Evolutionary conservation across 441 rosid species (phyloP), one percentile per base, ranked within the genome.

Genomic region (Capsella rubella): DNA sequence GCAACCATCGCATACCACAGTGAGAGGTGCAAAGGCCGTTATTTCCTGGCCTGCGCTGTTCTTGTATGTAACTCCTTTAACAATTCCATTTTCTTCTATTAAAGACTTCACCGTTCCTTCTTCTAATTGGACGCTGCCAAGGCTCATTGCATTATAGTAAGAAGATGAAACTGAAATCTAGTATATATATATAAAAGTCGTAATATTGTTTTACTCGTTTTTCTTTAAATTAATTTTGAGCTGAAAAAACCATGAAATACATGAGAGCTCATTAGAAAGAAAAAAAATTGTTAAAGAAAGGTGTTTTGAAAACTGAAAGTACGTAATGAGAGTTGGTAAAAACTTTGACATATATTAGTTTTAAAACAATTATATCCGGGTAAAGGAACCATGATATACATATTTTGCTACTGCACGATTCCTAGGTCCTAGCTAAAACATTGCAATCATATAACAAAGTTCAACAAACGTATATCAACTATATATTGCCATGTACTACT

Each of bases 1-100:
- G 83, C 95, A 89, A 52, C 97, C 97, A 42, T 91, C 91, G 55
- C 91, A 91, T 8, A 91, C 92, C 54, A 89, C 77, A 13, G 95
- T 88, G 37, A 91, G 90, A 64, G 96, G 92, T 70, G 96, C 93
- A 53, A 69, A 85, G 32, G 80, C 85, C 16, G 70, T 70, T 60
- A 31, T 69, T 75, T 84, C 88, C 61, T 84, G 72, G 28, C 88
- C 88, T 67, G 67, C 66, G 1, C 4, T 75, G 34, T 87, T 84
- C 74, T 88, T 91, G 85, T 88, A 87, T 62, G 80, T 86, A 47
- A 92, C 90, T 49, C 94, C 96, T 64, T 76, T 88, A 3, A 88
- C 69, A 32, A 79, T 84, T 70, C 94, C 89, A 25, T 84, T 76
- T 80, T 90, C 94, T 86, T 87, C 90, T 50, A 87, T 83, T 49